Percentiles rank a stretch among this genome's conserved stretches.
Evolutionary conservation across 2,329 filamentous ascomycete species (phyloP).

Genomic region (Fusarium graminum): DNA sequence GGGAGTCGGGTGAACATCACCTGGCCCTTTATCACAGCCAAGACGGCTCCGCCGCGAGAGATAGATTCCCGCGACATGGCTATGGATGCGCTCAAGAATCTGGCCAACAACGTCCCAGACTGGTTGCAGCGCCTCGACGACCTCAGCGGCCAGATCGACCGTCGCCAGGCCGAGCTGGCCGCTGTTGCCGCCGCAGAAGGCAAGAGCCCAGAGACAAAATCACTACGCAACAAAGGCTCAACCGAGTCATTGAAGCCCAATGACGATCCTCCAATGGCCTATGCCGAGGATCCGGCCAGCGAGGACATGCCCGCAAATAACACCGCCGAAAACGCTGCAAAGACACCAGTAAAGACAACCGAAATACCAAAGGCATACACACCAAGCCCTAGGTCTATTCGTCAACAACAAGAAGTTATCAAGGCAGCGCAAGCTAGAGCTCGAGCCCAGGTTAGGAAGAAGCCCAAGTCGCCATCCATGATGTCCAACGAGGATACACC

Average conservation of each 20-base stretch:
- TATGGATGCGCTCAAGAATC: slow-evolving; percentile 69
- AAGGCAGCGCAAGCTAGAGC: slow-evolving; percentile 58
- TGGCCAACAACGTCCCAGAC: slow-evolving; percentile 68
- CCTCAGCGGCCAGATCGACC: slow-evolving; percentile 70
- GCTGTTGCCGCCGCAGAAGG: slow-evolving; percentile 55
- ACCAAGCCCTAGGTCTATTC: slow-evolving; percentile 44
- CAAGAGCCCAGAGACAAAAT: slow-evolving; percentile 54
- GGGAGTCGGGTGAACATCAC: slow-evolving; percentile 52
- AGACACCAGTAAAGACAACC: slow-evolving; percentile 42
- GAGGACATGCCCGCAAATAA: slow-evolving; percentile 42
- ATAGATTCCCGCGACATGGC: slow-evolving; percentile 55
- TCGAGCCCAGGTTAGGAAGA: slow-evolving; percentile 63
- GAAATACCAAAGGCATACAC: slow-evolving; percentile 47
- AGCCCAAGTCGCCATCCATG: slow-evolving; percentile 65
- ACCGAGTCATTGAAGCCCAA: slow-evolving; percentile 66
- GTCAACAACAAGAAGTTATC: slow-evolving; percentile 61
- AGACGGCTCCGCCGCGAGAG: slow-evolving; percentile 49
- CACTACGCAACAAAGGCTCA: slow-evolving; percentile 65
- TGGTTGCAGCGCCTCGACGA: slow-evolving; percentile 72
- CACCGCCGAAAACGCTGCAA: slow-evolving; percentile 10
- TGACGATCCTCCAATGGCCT: slow-evolving; percentile 54
- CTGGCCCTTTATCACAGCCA: slow-evolving; percentile 48
- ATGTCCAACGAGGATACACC: slow-evolving; percentile 63
- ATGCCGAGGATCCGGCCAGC: slow-evolving; percentile 31
- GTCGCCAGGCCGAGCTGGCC: slow-evolving; percentile 72